phyloP scores from a whole-genome alignment of 768 basidiomycete genomes.

The Leucocoprinus birnbaumii region DNA sequence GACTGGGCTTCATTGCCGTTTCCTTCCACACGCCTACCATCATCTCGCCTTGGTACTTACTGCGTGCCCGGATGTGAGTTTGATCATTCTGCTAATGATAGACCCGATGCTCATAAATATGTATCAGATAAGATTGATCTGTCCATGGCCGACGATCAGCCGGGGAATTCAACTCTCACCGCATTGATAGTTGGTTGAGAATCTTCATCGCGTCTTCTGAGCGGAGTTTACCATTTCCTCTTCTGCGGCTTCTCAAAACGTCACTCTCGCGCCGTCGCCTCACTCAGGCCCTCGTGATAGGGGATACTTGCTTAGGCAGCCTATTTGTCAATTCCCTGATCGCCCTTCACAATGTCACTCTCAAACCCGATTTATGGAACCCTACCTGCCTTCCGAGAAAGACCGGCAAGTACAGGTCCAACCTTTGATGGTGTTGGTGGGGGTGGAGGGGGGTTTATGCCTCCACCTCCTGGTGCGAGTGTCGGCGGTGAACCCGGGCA shows the following conservation, averaged over 20 bases:
- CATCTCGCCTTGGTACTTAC: too few relatives aligned
- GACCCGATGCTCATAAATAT: neutral
- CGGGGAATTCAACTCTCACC: neutral
- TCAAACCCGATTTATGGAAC: slow-evolving; percentile 7
- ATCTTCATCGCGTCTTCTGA: neutral
- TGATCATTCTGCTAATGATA: too few relatives aligned
- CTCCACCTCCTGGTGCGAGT: slow-evolving; percentile 30
- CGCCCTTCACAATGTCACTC: neutral
- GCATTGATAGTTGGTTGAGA: neutral
- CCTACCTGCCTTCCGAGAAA: neutral
- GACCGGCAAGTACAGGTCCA: neutral
- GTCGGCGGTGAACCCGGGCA: slow-evolving; percentile 26
- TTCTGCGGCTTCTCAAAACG: neutral
- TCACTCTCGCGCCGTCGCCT: neutral
- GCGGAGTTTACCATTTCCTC: neutral
- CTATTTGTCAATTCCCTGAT: too few relatives aligned
- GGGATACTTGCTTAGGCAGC: neutral
- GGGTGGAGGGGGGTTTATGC: slow-evolving; percentile 19
- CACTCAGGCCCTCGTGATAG: neutral
- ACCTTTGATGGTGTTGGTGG: neutral
- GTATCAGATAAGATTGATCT: slow-evolving; percentile 9
- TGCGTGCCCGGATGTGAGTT: too few relatives aligned
- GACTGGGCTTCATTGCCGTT: too few relatives aligned
- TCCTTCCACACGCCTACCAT: neutral
- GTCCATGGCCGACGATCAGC: slow-evolving; percentile 4